Evolutionary conservation across 2,329 filamentous ascomycete species (phyloP), one percentile per base, ranked within the genome.

Genomic region (Xylaria sp.): DNA sequence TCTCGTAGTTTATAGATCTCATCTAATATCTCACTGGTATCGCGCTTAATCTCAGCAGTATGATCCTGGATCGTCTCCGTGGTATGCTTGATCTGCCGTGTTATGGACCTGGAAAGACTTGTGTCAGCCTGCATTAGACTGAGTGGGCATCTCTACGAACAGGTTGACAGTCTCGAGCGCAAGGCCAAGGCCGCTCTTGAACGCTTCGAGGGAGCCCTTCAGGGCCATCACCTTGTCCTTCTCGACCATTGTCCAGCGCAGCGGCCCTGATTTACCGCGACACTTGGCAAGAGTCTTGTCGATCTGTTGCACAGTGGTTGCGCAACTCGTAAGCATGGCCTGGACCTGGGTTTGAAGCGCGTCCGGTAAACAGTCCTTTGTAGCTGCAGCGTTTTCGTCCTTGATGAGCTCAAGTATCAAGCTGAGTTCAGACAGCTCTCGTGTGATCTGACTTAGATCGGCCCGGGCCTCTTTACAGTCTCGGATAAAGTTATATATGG

Each of bases 1-100:
- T 48, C 44, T 37, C 55, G 55, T 15, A 65, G 46, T 52, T 59
- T 46, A 54, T 59, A 54, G 10, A 59, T 65, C n/a, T 59, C 46
- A 20, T 52, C 23, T 7, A 59, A 18, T 34, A 59, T 59, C 25
- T 65, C 20, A 18, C 15, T 25, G 4, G 46, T 61, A 25, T 66
- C 56, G 9, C 39, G 56, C 44, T 60, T 66, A 48, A 46, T 59
- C n/a, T 65, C 63, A 13, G 34, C 9, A 13, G 55, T 59, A 18
- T 5, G 32, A 23, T 52, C 54, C 23, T 59, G 57, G 37, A 61
- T 66, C 0, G 7, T 18, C 6, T 57, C 37, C 20, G 64, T 56
- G 13, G n/a, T 61, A 23, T 41, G 25, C 20, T 56, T 56, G 10
- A 66, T 62, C 28, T 57, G 51, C 4, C 58, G 65, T 10, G 44